Evolutionary conservation across 768 basidiomycete genomes (phyloP), one percentile per base, ranked within the genome.

Genomic region (Lyophyllum semitale): DNA sequence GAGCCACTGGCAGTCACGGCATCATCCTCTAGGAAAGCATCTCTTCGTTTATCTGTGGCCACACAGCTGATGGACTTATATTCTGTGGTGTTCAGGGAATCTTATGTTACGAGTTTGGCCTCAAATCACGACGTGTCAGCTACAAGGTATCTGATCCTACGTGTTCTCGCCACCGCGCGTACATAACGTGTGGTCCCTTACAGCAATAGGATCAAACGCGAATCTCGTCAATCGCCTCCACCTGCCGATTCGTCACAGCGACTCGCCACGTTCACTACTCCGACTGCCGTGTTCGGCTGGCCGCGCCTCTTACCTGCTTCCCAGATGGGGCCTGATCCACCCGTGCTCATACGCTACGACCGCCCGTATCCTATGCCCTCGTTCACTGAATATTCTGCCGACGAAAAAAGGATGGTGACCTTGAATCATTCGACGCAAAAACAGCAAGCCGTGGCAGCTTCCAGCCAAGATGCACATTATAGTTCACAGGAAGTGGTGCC

Each of bases 281-380:
- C 75, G 44, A 77, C 72, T 51, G 73, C 79, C 56, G 74, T 77
- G 43, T 82, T 72, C 64, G 69, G 72, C 63, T 82, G 79, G 79
- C 77, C 77, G n/a, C 69, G 64, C 53, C 72, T 81, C 56, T 68
- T 71, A 59, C 68, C 76, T 58, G 74, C 76, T 23, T 80, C 76
- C 32, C 69, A 75, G 63, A 77, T 77, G 73, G 64, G 60, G 48
- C 63, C 69, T 55, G 68, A 66, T 47, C 77, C 79, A 26, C 63
- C 71, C 49, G 65, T 75, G 59, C 76, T 77, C 60, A 73, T 74
- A 8, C 52, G 59, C 20, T 53, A 54, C 25, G 38, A 56, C 37
- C 45, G 41, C 4, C 23, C 32, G 12, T 44, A 22, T 8, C 12
- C 32, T 26, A n/a, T 11, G n/a, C 26, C 20, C 27, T 18, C 8